Evolutionary conservation across 345 rosid species (phyloP), one percentile per base, ranked within the genome.

Genomic region (Draba incana): DNA sequence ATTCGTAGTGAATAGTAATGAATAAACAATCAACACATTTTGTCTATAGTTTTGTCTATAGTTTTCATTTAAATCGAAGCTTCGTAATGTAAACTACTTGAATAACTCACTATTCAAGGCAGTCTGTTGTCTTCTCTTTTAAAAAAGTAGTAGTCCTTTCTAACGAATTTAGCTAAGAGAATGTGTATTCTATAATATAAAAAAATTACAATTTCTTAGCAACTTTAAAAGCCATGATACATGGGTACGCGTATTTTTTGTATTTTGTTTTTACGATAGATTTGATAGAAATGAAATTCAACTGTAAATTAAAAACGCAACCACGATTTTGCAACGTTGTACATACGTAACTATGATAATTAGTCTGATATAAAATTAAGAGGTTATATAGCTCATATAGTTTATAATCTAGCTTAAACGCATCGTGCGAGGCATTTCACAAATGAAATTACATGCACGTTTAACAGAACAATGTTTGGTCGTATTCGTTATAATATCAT

Each of bases 401-500:
- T 5, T 4, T 28, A 5, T 31, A 31, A 5, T 35, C 2, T 35
- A 8, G 2, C 8, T 11, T 31, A 15, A 50, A 47, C 43, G 69
- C 33, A 42, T 65, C 71, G 60, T 65, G 66, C 46, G 24, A 53
- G 60, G 5, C 43, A 57, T 39, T 53, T 31, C 66, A 57, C 43
- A 8, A 50, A 15, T 23, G 58, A 49, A 14, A 13, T 2, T 49
- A 41, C 60, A 72, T 57, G 37, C 60, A 49, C 66, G 60, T 57
- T 71, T 46, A 8, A 39, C 23, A 64, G 45, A 59, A 39, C 13
- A 24, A 10, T 54, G 39, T 37, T 72, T 72, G 16, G 59, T 56
- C 37, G 16, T 56, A 27, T 64, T 63, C 23, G 45, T 4, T 56
- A 20, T 57, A 12, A 8, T 12, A 64, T 12, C 43, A 12, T 28